Evolutionary conservation across 2,329 filamentous ascomycete genomes (phyloP), one percentile per base, ranked within the genome.

Genomic region (Chrysoporthe cubensis): DNA sequence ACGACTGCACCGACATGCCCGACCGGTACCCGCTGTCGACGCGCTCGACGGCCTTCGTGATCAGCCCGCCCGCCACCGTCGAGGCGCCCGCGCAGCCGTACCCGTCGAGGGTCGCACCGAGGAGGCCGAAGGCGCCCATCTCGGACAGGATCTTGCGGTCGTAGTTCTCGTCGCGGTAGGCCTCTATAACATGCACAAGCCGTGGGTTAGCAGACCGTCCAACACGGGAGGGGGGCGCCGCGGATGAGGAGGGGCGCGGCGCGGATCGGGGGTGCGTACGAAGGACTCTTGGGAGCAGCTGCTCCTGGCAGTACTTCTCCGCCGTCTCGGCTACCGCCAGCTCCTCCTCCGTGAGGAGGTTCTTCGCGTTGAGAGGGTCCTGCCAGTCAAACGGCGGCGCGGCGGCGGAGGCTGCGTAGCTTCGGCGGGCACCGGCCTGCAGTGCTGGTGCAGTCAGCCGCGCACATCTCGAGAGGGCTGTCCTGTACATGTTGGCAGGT

Each of bases 241-340:
- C 2, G 26, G 26, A 26, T 26, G 2, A 16, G 46, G 7, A 11
- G 16, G 44, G 7, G 21, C 18, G 54, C 2, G 54, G 54, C 13
- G 9, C 2, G 6, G 56, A 42, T 34, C 26, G 50, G 40, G 56
- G 69, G 69, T 1, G n/a, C 87, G 72, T 84, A 97, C 94, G 90
- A 69, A 97, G 84, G 62, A 99, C 91, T 71, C 95, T 86, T 62
- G 96, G 96, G 54, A 92, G 83, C 81, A 99, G 84, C 69, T 88
- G 88, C 78, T 98, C 94, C 79, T 98, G 95, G 77, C 94, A 98
- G 76, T 98, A 99, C 70, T 92, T 87, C 79, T 97, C 92, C 44
- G 95, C 95, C 6, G 93, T 97, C 74, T 97, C 93, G 54, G 91
- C 86, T 72, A 99, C 95, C 16, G 94, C 93, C 71, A 93, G 77